phyloP scores from a whole-genome alignment of 169 alveolate genomes.

The Plasmodium vivax region DNA sequence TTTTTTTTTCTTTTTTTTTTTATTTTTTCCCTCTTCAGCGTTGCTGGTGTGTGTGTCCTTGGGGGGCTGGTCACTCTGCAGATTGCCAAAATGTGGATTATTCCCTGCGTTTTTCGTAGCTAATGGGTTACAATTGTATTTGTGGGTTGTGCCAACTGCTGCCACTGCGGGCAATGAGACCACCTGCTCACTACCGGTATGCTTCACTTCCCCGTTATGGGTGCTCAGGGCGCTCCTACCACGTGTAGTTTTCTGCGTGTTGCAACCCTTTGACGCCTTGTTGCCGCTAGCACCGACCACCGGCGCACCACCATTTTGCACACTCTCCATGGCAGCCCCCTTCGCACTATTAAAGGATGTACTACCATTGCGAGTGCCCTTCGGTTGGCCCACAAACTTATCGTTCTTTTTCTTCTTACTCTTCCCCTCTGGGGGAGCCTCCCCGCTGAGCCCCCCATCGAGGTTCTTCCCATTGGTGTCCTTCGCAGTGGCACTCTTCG shows the following conservation, averaged over 20 bases:
- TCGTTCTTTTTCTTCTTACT: not conserved
- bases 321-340: not conserved
- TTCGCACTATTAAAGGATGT: not conserved
- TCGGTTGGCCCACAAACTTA: not conserved
- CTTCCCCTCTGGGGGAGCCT: not conserved
- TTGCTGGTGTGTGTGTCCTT: not conserved
- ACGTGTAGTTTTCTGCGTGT: not conserved
- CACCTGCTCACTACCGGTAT: not conserved
- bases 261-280: not conserved
- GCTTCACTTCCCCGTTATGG: not conserved
- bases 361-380: not conserved
- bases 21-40: constrained; percentile 27
- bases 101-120: not conserved
- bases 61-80: not conserved
- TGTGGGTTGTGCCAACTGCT: not conserved
- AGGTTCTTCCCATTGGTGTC: too few species aligned
- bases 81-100: constrained; percentile 4
- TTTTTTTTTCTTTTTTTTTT: not conserved
- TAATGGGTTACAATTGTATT: not conserved
- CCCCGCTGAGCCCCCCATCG: not conserved
- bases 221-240: constrained; percentile 1
- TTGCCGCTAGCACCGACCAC: not conserved
- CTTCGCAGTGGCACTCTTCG: too few species aligned
- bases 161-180: not conserved
- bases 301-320: not conserved